Evolutionary conservation across 768 basidiomycete genomes (phyloP), one percentile per base, ranked within the genome.

Genomic region (Suillus weaverae): DNA sequence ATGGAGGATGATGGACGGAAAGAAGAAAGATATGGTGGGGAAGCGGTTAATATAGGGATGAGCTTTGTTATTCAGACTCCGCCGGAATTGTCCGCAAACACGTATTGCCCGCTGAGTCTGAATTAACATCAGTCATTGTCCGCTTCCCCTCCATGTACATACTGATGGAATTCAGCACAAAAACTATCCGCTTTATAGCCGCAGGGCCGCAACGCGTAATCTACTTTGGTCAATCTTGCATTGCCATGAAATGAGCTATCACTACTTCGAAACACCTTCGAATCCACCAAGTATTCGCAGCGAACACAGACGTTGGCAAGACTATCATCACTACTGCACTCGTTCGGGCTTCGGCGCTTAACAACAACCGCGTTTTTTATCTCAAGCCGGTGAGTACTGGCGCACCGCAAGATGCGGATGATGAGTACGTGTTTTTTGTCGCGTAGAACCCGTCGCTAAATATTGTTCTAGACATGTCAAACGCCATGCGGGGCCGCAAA

Each of bases 261-360:
- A 98, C 53, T 96, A 91, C 81, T n/a, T n/a, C n/a, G n/a, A 89
- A 86, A 71, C 84, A 95, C 72, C 84, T 98, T 39, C 87, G 94
- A 20, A 80, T 95, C 36, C 92, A 95, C 75, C 94, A 97, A 74
- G 81, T 98, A 65, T 97, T 97, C 72, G 97, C 97, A 38, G 94
- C 96, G 1, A 97, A 97, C 77, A 99, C 97, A 2, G 89, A 95
- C 76, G 95, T 98, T 59, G 97, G 97, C 33, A 98, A 99, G 78
- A 97, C 96, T 0, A 84, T 98, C 64, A 80, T 98, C 62, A 91
- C 94, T 1, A 86, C 95, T 2, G 93, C 93, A 1, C 86, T 99
- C 41, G 85, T 89, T 51, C 84, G 92, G 41, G 89, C 92, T 0
- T 92, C 92, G n/a, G 88, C 88, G 0, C 74, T 82, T 2, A 78